These are phyloP conservation scores for Wallacemonas sp. DNA, from an alignment of 208 protist species.

Conservation along the genomic window DNA sequence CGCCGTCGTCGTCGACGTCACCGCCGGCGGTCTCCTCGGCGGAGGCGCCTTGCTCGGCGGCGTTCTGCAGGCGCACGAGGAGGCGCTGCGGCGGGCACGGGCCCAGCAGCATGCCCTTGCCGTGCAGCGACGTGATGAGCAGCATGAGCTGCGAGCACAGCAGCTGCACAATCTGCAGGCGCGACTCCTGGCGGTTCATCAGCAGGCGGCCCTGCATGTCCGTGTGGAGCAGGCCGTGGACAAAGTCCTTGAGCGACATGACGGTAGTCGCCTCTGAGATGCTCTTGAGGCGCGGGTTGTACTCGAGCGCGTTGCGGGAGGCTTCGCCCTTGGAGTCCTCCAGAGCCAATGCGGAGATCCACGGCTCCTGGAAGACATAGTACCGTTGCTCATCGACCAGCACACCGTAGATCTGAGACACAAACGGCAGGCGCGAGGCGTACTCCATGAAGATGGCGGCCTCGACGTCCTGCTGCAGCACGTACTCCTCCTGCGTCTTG, in stretches of 20 bases:
- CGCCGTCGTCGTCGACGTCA: slow-evolving; percentile 15
- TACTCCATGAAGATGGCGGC: slow-evolving; percentile 84
- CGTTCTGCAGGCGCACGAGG: slow-evolving; percentile 60
- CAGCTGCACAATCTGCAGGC: slow-evolving; percentile 64
- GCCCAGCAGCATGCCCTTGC: slow-evolving; percentile 80
- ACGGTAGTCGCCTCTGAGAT: slow-evolving; percentile 44
- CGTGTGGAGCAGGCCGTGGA: slow-evolving; percentile 51
- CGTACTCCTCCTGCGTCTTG: slow-evolving; percentile 45
- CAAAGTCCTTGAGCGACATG: slow-evolving; percentile 79
- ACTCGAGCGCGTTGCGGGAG: slow-evolving; percentile 44
- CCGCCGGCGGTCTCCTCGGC: slow-evolving; percentile 1
- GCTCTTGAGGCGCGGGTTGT: slow-evolving; percentile 49
- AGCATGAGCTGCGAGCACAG: slow-evolving; percentile 70
- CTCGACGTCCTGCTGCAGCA: slow-evolving; percentile 66
- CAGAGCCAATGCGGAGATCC: slow-evolving; percentile 72
- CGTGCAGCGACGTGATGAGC: slow-evolving; percentile 69
- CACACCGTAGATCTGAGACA: slow-evolving; percentile 70
- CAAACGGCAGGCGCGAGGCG: slow-evolving; percentile 67
- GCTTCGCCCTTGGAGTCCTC: slow-evolving; percentile 38
- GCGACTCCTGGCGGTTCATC: slow-evolving; percentile 41
- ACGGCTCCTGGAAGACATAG: slow-evolving; percentile 83
- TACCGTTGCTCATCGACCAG: slow-evolving; percentile 76
- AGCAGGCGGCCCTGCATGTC: slow-evolving; percentile 1
- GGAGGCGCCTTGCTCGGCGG: not conserved
- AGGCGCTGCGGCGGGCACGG: slow-evolving; percentile 69